Evolutionary conservation across 257 asterid genomes (phyloP), one percentile per base, ranked within the genome.

Genomic region (Thymus quinquecostatus): DNA sequence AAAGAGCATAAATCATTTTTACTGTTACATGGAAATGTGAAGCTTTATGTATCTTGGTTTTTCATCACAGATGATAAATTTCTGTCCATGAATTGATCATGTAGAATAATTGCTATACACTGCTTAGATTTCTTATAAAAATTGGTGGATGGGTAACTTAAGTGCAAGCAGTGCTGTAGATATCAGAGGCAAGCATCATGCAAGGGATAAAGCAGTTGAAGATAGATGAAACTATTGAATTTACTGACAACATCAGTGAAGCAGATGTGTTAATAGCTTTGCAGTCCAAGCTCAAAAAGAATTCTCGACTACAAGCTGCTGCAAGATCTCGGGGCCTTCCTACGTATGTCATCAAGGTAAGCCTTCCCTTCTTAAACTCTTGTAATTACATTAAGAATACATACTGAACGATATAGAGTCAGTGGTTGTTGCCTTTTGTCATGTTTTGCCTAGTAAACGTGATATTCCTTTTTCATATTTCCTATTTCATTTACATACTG

Each of bases 281-380:
- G 85, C 97, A 87, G 81, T 86, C 98, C 76, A 94, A 86, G 89
- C 90, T 94, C 72, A 94, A 81, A 80, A 94, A 89, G 87, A 94
- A 94, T 75, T 75, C 99, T 71, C 84, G 89, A 80, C 89, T 94
- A 80, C 99, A 94, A 89, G 92, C 95, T 60, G 99, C 97, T 33
- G 95, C 98, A 54, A 89, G 80, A 81, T 82, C 99, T 69, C 95
- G 78, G 38, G 92, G 95, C 74, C 86, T 91, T 85, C 99, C 98
- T 72, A 83, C 84, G 76, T 94, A 89, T 84, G 72, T 84, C 34
- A 69, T 86, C 54, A 94, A 94, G 96, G 99, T 85, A 78, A 68
- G 66, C 48, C 8, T 9, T 21, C 29, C 50, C 50, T 32, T 68
- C 64, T 58, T 60, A 28, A 7, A 3, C 49, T 68, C 70, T 58